These are phyloP conservation scores for Papiliotrema terrestris DNA, from an alignment of 1,284 basidiomycete genomes.

Conservation along the genomic window DNA sequence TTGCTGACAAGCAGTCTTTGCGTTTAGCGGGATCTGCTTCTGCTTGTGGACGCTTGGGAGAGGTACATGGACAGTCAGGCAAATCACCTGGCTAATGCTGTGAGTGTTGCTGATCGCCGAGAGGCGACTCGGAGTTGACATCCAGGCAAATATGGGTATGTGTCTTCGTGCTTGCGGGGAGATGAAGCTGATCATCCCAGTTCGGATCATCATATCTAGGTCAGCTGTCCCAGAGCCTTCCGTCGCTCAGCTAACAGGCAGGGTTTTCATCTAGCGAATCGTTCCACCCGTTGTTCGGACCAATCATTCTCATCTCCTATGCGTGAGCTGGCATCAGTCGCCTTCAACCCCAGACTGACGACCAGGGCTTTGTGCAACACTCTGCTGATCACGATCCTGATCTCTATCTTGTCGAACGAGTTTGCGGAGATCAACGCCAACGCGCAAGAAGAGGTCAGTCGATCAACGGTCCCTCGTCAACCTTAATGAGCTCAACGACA, in stretches of 20 bases:
- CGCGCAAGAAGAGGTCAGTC: conserved; percentile 66
- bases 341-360: conserved; percentile 1
- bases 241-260: conserved; percentile 2
- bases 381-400: conserved; percentile 62
- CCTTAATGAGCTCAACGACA: conserved; percentile 34
- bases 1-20: conserved; percentile 27
- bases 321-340: conserved; percentile 49
- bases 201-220: conserved; percentile 40
- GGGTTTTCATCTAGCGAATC: conserved; percentile 57
- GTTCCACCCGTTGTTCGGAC: conserved; percentile 73
- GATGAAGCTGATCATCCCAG: conserved; percentile 11
- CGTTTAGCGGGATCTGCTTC: conserved; percentile 79
- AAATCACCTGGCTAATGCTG: conserved; percentile 61
- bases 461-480: not conserved
- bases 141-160: conserved; percentile 50
- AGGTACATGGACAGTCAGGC: conserved; percentile 62
- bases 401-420: conserved; percentile 80
- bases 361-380: conserved; percentile 42
- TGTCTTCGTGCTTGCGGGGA: not conserved
- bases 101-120: conserved; percentile 50
- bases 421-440: conserved; percentile 78
- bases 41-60: conserved; percentile 74
- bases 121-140: not conserved
- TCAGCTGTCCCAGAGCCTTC: not conserved
- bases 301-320: conserved; percentile 77